phyloP scores from a whole-genome alignment of 257 asterid species.

The Fraxinus cuspidata region DNA sequence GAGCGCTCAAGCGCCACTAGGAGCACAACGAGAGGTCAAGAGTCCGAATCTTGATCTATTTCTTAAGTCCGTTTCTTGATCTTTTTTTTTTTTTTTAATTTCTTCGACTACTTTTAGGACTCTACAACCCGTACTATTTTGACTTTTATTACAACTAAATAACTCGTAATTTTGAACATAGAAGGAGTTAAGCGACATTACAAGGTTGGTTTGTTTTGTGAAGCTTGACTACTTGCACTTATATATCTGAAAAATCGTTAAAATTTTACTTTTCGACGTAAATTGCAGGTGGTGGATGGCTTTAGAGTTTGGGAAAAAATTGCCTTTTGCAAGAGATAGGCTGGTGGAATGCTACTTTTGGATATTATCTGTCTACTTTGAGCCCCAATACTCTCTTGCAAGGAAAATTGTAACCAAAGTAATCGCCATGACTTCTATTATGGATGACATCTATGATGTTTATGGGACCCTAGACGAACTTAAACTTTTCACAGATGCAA shows the following conservation, averaged over 20 bases:
- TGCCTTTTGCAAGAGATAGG: conserved; percentile 28
- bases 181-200: conserved; percentile 28
- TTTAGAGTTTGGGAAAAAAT: conserved; percentile 13
- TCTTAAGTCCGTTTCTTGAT: too few species aligned
- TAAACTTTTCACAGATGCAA: conserved; percentile 12
- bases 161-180: background rate
- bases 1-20: too few species aligned
- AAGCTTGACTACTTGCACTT: too few species aligned
- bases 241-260: background rate
- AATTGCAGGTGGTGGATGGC: conserved; percentile 28
- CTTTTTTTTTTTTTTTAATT: too few species aligned
- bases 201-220: conserved; percentile 15
- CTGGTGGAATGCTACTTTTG: conserved; percentile 30
- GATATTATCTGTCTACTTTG: conserved; percentile 19
- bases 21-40: too few species aligned
- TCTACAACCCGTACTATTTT: too few species aligned
- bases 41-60: too few species aligned
- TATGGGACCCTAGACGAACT: too few species aligned
- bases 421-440: too few species aligned
- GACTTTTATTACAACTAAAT: too few species aligned
- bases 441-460: too few species aligned
- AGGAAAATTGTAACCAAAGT: conserved; percentile 21
- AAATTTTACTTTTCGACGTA: background rate
- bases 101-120: too few species aligned
- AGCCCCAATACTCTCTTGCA: conserved; percentile 9